Conservation (phyloP, 2,329 filamentous ascomycete species). For the Hypoxylon sp. region DNA sequence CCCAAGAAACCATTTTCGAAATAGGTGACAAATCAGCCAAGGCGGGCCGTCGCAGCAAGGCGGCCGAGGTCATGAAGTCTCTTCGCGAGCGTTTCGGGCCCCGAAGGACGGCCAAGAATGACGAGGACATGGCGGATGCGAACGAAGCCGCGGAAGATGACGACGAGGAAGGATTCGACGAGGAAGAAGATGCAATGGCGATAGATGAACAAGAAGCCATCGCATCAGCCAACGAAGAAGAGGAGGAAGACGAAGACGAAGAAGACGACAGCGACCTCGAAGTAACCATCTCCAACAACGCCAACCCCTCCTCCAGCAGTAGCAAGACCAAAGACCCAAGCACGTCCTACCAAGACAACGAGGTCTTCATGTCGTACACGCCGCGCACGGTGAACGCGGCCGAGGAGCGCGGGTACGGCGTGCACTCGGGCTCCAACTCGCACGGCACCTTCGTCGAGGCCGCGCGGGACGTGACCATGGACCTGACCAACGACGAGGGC, state of each 20-base stretch:
- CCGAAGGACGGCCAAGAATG: conserved; percentile 56
- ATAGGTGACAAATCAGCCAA: conserved; percentile 80
- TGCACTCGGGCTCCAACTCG: conserved; percentile 74
- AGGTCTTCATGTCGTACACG: conserved; percentile 96
- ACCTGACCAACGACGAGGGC: conserved; percentile 87
- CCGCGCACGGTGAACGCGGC: conserved; percentile 81
- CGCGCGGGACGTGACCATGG: conserved; percentile 89
- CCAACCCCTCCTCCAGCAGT: conserved; percentile 54
- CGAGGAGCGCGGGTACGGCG: conserved; percentile 92
- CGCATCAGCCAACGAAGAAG: conserved; percentile 50
- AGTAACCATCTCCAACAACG: conserved; percentile 72
- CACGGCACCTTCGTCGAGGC: conserved; percentile 83
- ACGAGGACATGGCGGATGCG: conserved; percentile 50
- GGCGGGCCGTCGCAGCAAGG: conserved; percentile 65
- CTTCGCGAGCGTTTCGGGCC: conserved; percentile 74
- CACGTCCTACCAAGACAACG: conserved; percentile 79
- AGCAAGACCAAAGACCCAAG: conserved; percentile 54
- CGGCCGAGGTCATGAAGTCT: conserved; percentile 78
- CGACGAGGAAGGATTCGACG: conserved; percentile 25
- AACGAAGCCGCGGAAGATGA: conserved; percentile 39
- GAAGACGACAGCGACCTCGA: conserved; percentile 70
- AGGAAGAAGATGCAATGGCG: conserved; percentile 45
- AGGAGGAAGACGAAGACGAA: conserved; percentile 53
- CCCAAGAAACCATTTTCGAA: conserved; percentile 96
- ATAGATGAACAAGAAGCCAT: conserved; percentile 49